A percentile compares a stretch with the other conserved stretches of the same genome.
These are phyloP conservation scores for Nemania sp. DNA, from an alignment of 2,329 filamentous ascomycete species.

Conservation along the genomic window DNA sequence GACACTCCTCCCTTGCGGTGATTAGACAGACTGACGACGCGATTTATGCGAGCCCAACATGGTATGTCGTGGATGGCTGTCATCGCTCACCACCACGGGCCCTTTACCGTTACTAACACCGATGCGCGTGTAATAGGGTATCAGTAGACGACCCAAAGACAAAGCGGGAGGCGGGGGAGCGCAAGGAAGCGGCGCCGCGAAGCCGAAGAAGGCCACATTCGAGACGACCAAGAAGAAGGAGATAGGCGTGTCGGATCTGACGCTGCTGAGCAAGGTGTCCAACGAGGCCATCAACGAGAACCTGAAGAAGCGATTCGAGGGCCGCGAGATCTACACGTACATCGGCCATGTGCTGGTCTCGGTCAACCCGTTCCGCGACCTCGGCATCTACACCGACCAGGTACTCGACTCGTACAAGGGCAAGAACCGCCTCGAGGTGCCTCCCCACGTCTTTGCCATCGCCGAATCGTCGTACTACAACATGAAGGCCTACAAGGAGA, in stretches of 20 bases:
- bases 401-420: constrained; percentile 93
- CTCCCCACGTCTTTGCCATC: constrained; percentile 95
- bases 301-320: constrained; percentile 95
- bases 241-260: constrained; percentile 96
- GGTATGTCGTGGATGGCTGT: no score
- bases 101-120: constrained; percentile 24
- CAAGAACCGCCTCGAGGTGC: constrained; percentile 94
- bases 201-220: constrained; percentile 94
- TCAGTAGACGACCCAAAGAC: constrained; percentile 54
- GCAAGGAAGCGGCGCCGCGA: constrained; percentile 51
- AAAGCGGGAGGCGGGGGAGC: constrained; percentile 48
- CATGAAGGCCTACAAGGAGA: constrained; percentile 99
- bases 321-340: constrained; percentile 98
- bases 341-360: constrained; percentile 99
- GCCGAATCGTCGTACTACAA: constrained; percentile 98
- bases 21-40: constrained; percentile 24
- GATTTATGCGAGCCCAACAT: constrained; percentile 40
- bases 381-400: constrained; percentile 96
- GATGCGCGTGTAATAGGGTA: constrained; percentile 50
- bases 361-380: constrained; percentile 95
- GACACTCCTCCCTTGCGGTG: constrained; percentile 5
- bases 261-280: constrained; percentile 95
- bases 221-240: constrained; percentile 99
- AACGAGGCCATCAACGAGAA: constrained; percentile 99
- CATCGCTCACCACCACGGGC: no score